phyloP scores from a whole-genome alignment of 129 eudicot genomes.

The Calendula officinalis region DNA sequence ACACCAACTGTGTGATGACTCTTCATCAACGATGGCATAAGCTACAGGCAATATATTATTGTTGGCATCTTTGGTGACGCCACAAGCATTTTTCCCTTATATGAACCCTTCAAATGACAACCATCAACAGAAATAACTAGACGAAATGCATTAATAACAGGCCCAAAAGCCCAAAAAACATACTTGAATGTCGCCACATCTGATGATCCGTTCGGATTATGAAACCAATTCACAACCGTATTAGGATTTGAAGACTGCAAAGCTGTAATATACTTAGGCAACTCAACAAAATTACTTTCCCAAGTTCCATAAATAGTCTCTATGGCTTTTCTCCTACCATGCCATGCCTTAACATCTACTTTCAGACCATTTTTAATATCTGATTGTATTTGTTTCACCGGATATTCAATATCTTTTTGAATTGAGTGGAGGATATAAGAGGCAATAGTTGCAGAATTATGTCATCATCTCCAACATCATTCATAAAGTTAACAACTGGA shows the following conservation, averaged over 20 bases:
- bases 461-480: too few relatives aligned
- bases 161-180: neutral
- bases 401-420: neutral
- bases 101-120: slow-evolving; percentile 3
- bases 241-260: neutral
- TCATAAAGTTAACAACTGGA: too few relatives aligned
- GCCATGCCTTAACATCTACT: neutral
- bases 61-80: neutral
- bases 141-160: neutral
- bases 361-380: neutral
- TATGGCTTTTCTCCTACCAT: neutral
- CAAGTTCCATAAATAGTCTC: neutral
- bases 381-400: neutral
- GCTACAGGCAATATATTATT: neutral
- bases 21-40: neutral
- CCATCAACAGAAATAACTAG: neutral
- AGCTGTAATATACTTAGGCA: neutral
- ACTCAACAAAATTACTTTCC: neutral
- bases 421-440: neutral
- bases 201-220: too few relatives aligned
- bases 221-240: neutral
- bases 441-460: neutral
- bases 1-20: neutral
- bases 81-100: neutral
- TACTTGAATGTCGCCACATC: too few relatives aligned